Base-by-base conservation (phyloP, 805 yeast species). In the Ogataea zsoltii region DNA sequence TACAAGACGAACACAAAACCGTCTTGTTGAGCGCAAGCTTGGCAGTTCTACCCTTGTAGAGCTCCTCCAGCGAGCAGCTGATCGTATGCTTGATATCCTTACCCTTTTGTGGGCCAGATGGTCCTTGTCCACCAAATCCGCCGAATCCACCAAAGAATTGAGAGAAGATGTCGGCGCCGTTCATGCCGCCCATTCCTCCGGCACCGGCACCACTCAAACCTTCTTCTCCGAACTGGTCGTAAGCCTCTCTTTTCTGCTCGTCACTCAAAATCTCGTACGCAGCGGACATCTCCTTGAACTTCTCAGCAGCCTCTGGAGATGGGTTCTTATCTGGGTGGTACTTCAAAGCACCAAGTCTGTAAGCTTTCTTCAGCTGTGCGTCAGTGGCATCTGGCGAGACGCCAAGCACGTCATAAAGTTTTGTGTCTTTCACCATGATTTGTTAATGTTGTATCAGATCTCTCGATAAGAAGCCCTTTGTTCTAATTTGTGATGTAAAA, bases 21-120 rank as follows among this genome's bases (percentile, higher is more conserved):
- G 97, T 91, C 75, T 89, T 90, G 74, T 90, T 89, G 52, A 94
- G 78, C 7, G 98, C 96, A 73, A 94, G 78, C 72, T 94, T 94
- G 48, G 97, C 83, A 37, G 89, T 83, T 74, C 91, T 87, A 53
- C 99, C 99, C 70, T 85, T 87, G 79, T 82, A 94, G 51, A 94
- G 75, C 67, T 94, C 98, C 70, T 92, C 98, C 60, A 94, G 77
- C 37, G 96, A 76, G 58, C 94, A 95, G 43, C 79, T 68, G 61
- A 94, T 79, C 41, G 88, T 78, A 69, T 94, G 98, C 63, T 83
- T 89, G 69, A 94, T 91, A 68, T 94, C 97, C 63, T 82, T 82
- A 62, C 96, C 96, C 66, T 82, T 82, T 61, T 82, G 77, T 47
- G 98, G 98, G 44, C 96, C 96, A 58, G 84, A 77, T 48, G 82